Conservation (phyloP, 495 filamentous ascomycete species). For the Hyaloscypha hepaticicola region DNA sequence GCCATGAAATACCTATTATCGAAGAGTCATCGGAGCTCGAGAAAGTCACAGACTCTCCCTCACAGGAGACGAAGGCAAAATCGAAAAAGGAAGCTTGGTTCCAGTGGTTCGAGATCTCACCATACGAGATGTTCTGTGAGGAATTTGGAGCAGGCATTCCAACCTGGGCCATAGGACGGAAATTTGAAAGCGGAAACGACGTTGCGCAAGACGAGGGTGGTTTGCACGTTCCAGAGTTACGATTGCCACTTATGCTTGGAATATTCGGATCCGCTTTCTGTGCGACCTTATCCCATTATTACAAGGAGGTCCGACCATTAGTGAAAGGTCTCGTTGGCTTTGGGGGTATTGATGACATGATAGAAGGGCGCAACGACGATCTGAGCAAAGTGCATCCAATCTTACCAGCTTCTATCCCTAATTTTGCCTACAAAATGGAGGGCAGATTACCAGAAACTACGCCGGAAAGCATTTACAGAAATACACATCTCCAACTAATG, state of each 20-base stretch:
- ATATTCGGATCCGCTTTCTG: conserved; percentile 97
- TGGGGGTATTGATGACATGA: conserved; percentile 75
- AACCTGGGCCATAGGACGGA: conserved; percentile 86
- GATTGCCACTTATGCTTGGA: conserved; percentile 79
- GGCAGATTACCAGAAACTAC: conserved; percentile 68
- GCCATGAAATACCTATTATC: conserved; percentile 87
- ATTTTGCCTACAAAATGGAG: conserved; percentile 79
- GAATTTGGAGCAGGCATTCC: conserved; percentile 87
- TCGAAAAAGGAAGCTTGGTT: conserved; percentile 84
- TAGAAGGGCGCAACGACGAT: conserved; percentile 77
- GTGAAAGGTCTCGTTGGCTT: conserved; percentile 73
- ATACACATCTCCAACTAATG: conserved; percentile 79
- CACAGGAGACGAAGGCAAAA: conserved; percentile 55
- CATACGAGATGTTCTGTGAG: conserved; percentile 96
- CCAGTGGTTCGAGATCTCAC: conserved; percentile 96
- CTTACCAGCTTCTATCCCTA: conserved; percentile 83
- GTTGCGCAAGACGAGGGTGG: conserved; percentile 53
- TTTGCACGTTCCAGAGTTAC: conserved; percentile 72
- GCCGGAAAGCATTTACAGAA: conserved; percentile 69
- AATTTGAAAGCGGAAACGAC: conserved; percentile 70
- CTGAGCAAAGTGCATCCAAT: conserved; percentile 89
- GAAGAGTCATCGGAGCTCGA: conserved; percentile 45
- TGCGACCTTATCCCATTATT: conserved; percentile 92
- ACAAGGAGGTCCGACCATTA: conserved; percentile 83
- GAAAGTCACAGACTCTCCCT: conserved; percentile 34